phyloP scores from a whole-genome alignment of 805 yeast species.

The Ogataea sp. region DNA sequence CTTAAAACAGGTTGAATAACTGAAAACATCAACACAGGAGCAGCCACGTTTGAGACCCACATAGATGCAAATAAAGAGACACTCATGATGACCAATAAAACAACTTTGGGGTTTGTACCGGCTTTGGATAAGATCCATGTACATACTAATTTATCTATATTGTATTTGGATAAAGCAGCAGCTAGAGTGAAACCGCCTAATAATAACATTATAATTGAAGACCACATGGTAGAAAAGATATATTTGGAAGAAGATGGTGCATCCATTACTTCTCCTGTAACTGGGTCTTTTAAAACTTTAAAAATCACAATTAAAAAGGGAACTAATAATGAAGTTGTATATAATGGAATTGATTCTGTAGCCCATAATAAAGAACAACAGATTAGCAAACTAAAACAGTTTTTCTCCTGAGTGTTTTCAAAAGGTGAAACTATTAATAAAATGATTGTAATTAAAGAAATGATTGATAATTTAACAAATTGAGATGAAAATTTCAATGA shows the following conservation, averaged over 20 bases:
- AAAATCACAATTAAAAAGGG: conserved; percentile 76
- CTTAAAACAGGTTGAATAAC: conserved; percentile 85
- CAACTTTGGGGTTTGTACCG: conserved; percentile 76
- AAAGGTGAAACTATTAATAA: conserved; percentile 50
- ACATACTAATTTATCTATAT: conserved; percentile 79
- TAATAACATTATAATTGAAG: conserved; percentile 81
- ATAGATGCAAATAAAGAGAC: conserved; percentile 82
- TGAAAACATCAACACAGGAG: conserved; percentile 89
- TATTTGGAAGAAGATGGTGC: conserved; percentile 69
- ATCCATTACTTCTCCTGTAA: conserved; percentile 39
- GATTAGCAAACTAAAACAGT: conserved; percentile 78
- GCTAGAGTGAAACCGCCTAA: conserved; percentile 94
- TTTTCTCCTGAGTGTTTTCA: conserved; percentile 51
- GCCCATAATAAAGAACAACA: conserved; percentile 91
- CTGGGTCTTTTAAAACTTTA: conserved; percentile 55
- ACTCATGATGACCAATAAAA: conserved; percentile 73
- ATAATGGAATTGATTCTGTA: conserved; percentile 87
- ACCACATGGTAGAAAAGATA: conserved; percentile 89
- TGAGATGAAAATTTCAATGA: conserved; percentile 26
- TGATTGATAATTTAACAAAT: conserved; percentile 35
- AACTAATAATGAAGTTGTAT: conserved; percentile 76
- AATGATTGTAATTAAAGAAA: conserved; percentile 39
- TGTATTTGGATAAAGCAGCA: conserved; percentile 86
- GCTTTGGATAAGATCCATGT: conserved; percentile 75
- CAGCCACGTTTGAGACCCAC: conserved; percentile 97